Percentiles rank a stretch among this genome's conserved stretches.
Evolutionary conservation across 169 alveolate species (phyloP).

Genomic region (Plasmodium malariae): DNA sequence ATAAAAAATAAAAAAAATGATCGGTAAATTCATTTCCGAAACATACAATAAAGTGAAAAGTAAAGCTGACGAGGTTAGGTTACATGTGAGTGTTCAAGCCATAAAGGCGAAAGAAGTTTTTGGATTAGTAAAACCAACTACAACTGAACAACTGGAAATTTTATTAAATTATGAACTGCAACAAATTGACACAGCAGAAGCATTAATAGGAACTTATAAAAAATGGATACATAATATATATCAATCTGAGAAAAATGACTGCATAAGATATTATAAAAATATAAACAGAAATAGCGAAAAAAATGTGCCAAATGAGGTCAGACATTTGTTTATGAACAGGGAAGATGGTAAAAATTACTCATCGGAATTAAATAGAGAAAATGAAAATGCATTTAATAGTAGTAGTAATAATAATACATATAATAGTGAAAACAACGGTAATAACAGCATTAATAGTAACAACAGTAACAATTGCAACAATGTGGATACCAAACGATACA

Average conservation of each 20-base stretch:
- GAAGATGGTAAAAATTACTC: neutral
- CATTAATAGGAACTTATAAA: slow-evolving; percentile 47
- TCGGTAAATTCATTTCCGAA: slow-evolving; percentile 64
- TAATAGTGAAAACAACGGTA: neutral
- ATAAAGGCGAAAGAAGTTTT: slow-evolving; percentile 71
- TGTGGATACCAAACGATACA: too few species aligned
- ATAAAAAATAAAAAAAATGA: slow-evolving; percentile 8
- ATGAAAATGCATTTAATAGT: neutral
- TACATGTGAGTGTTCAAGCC: slow-evolving; percentile 69
- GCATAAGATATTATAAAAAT: slow-evolving; percentile 48
- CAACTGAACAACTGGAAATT: slow-evolving; percentile 38
- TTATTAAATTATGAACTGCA: slow-evolving; percentile 57
- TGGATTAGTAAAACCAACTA: slow-evolving; percentile 50
- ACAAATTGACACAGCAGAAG: slow-evolving; percentile 60
- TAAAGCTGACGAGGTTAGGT: slow-evolving; percentile 65
- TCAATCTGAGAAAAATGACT: slow-evolving; percentile 64
- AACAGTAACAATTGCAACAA: neutral
- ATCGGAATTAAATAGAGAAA: slow-evolving; percentile 2
- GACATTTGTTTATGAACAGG: slow-evolving; percentile 11
- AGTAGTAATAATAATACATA: neutral
- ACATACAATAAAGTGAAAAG: slow-evolving; percentile 63
- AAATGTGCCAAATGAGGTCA: neutral
- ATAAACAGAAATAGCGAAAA: slow-evolving; percentile 21
- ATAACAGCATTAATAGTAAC: neutral
- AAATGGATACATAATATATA: slow-evolving; percentile 64